These are phyloP conservation scores for Erysimum cheiranthoides DNA, from an alignment of 345 rosid genomes.

Conservation along the genomic window DNA sequence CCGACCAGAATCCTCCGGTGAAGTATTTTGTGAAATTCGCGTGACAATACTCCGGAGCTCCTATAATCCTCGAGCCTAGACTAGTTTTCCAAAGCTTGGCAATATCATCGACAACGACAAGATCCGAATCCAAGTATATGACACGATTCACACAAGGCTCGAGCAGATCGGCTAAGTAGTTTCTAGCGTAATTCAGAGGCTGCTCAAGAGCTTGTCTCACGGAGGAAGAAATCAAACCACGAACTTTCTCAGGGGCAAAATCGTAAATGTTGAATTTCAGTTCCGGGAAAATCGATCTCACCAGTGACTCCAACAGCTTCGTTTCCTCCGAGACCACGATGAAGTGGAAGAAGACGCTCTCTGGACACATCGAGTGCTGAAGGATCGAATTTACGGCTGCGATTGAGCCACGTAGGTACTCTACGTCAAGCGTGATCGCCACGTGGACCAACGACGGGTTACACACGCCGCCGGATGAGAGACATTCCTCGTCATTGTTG, in stretches of 20 bases:
- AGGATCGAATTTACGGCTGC: constrained; percentile 79
- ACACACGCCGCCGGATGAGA: constrained; percentile 52
- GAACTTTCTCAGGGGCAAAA: constrained; percentile 69
- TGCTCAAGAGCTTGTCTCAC: constrained; percentile 84
- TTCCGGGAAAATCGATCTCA: constrained; percentile 65
- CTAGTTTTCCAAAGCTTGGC: constrained; percentile 64
- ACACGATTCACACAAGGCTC: constrained; percentile 76
- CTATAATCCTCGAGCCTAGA: constrained; percentile 57
- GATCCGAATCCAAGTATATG: constrained; percentile 76
- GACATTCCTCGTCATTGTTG: constrained; percentile 68
- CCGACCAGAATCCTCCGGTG: constrained; percentile 70
- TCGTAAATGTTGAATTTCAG: constrained; percentile 66
- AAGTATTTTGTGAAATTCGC: constrained; percentile 80
- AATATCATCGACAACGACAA: constrained; percentile 75
- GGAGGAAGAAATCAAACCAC: constrained; percentile 68
- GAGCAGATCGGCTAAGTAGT: constrained; percentile 73
- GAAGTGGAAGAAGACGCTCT: constrained; percentile 74
- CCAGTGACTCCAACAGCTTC: constrained; percentile 56
- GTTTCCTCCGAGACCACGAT: constrained; percentile 53
- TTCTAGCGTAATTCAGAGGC: constrained; percentile 80
- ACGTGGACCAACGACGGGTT: constrained; percentile 74
- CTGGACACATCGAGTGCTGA: constrained; percentile 70
- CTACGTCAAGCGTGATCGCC: constrained; percentile 75
- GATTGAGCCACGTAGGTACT: constrained; percentile 74
- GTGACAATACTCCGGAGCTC: constrained; percentile 89